Evolutionary conservation across 2,329 filamentous ascomycete genomes (phyloP), one percentile per base, ranked within the genome.

Genomic region (Emergomyces africanus): DNA sequence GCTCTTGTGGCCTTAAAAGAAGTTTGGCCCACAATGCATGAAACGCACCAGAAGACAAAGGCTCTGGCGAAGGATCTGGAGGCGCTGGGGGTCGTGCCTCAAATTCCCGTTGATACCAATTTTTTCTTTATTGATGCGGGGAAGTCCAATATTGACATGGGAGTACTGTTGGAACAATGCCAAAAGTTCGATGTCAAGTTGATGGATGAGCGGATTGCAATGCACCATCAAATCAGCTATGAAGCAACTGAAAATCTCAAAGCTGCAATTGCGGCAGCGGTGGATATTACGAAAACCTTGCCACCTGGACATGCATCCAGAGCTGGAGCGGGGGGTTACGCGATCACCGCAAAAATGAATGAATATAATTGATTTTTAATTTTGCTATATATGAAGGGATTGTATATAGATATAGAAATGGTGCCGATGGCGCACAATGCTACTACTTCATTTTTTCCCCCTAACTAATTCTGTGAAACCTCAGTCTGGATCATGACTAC

Each of bases 71-170:
- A 58, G 23, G 65, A 67, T 33, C 57, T 67, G 54, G 60, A 30
- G 10, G 33, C 75, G 73, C 59, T 81, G 73, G n/a, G 78, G 75
- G 64, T 81, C 78, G 61, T 81, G 77, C 41, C 70, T 70, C 59
- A 81, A 63, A 68, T 70, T 61, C 68, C 68, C 60, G 64, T 70
- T 53, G 62, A 70, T 64, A 68, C 65, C 1, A 67, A 68, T 55
- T 67, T 67, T 54, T 66, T 57, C 46, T 67, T 67, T 50, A 66
- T 67, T 25, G 64, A 67, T 25, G 60, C 65, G 0, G 54, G 61
- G 23, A 62, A 53, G 53, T 66, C 64, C 10, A 61, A 62, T 18
- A 23, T 68, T 25, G 61, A 66, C 59, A 67, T 67, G 65, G 66
- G 60, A 5, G 54, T 67, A 18, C 59, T 68, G 59, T 54, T 67